Percentiles rank a stretch among this genome's conserved stretches.
Evolutionary conservation across 2,329 filamentous ascomycete species (phyloP).

Genomic region (Colletotrichum nymphaeae): DNA sequence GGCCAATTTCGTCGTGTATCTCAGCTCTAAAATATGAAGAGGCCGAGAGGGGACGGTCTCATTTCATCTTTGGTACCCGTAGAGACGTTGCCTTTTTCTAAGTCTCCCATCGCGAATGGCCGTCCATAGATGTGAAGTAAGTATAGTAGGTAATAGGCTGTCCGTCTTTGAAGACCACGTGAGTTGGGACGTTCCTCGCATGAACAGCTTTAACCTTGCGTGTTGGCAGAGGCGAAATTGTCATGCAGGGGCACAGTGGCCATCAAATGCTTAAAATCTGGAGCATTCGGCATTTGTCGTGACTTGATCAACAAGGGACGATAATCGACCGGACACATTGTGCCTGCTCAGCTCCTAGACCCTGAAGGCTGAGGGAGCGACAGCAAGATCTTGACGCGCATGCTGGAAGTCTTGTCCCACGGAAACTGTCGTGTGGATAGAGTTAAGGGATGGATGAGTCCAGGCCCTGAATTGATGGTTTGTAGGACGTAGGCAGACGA

Average conservation of each 20-base stretch:
- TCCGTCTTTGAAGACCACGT: background rate
- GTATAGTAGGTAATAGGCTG: background rate
- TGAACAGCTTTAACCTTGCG: background rate
- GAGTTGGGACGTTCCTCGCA: background rate
- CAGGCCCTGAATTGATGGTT: background rate
- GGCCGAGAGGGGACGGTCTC: too few relatives aligned
- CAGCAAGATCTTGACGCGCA: background rate
- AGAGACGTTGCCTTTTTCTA: background rate
- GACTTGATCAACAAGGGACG: background rate
- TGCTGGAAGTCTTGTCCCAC: background rate
- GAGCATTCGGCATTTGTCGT: conserved; percentile 6
- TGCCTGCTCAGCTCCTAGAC: background rate
- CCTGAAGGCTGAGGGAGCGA: background rate
- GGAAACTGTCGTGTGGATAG: background rate
- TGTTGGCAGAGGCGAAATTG: background rate
- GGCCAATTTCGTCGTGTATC: background rate
- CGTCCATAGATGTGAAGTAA: background rate
- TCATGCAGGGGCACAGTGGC: background rate
- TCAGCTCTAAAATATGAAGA: background rate
- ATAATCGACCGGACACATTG: conserved; percentile 1
- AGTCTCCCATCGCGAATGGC: background rate
- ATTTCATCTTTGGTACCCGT: background rate
- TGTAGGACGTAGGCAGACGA: conserved; percentile 9
- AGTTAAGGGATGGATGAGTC: conserved; percentile 2
- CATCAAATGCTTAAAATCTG: conserved; percentile 17